phyloP scores from a whole-genome alignment of 352 stramenopile species.

The Phytophthora aleatoria region DNA sequence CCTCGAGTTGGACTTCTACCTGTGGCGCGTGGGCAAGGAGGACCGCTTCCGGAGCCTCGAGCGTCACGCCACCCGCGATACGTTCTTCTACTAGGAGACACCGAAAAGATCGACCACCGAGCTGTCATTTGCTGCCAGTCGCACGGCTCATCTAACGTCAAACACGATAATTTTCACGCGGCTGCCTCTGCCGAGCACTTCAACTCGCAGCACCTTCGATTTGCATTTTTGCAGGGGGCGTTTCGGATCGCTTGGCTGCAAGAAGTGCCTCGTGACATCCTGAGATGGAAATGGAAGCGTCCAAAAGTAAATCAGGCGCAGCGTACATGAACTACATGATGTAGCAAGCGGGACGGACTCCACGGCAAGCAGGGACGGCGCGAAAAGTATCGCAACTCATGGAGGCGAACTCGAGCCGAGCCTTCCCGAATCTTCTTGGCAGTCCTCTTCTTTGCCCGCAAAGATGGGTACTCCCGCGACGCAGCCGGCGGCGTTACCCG shows the following conservation, averaged over 20 bases:
- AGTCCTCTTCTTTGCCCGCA: constrained; percentile 24
- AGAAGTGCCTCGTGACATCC: background rate
- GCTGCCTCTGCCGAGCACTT: constrained; percentile 32
- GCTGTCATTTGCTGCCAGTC: background rate
- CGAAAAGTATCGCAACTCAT: constrained; percentile 31
- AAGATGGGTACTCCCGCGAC: constrained; percentile 24
- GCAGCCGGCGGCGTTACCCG: constrained; percentile 27
- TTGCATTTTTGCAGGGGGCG: constrained; percentile 15
- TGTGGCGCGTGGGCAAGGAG: constrained; percentile 83
- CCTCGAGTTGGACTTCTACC: constrained; percentile 65
- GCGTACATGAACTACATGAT: background rate
- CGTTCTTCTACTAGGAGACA: constrained; percentile 64
- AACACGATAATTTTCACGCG: constrained; percentile 30
- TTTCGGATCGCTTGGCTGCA: background rate
- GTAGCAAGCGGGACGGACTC: background rate
- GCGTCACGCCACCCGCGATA: constrained; percentile 73
- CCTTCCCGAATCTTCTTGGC: constrained; percentile 19
- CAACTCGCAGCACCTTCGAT: constrained; percentile 19
- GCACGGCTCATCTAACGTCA: constrained; percentile 5
- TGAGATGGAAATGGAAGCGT: background rate
- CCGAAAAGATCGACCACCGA: constrained; percentile 7
- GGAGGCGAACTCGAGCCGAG: constrained; percentile 2
- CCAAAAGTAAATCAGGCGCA: constrained; percentile 1
- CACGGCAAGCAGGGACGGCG: constrained; percentile 17
- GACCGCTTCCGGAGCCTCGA: constrained; percentile 66